Percentiles rank a stretch among this genome's conserved stretches.
These are phyloP conservation scores for Cyberlindnera maclurae DNA, from an alignment of 805 yeast species.

Conservation along the genomic window DNA sequence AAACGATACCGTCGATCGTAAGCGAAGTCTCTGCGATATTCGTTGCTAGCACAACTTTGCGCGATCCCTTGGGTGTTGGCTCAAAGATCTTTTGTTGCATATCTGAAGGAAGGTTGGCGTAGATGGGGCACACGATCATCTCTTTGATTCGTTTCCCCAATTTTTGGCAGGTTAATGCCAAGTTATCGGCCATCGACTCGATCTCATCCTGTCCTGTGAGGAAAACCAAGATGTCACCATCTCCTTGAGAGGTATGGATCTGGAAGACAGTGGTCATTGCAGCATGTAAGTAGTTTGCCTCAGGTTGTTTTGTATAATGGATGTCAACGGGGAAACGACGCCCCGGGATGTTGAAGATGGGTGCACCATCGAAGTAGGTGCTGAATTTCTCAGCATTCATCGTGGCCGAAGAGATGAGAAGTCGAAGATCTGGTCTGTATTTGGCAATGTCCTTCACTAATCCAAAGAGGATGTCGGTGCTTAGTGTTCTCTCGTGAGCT, in stretches of 20 bases:
- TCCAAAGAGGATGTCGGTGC: slow-evolving; percentile 83
- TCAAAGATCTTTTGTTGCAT: slow-evolving; percentile 77
- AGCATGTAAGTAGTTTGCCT: slow-evolving; percentile 84
- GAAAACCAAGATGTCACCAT: slow-evolving; percentile 86
- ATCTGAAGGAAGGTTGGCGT: slow-evolving; percentile 85
- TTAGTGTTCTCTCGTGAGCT: slow-evolving; percentile 92
- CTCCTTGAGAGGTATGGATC: slow-evolving; percentile 64
- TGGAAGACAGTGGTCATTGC: slow-evolving; percentile 83
- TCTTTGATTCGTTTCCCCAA: slow-evolving; percentile 48
- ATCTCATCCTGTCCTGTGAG: slow-evolving; percentile 96
- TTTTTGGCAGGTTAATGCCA: slow-evolving; percentile 56
- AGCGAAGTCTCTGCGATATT: slow-evolving; percentile 96
- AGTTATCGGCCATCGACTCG: slow-evolving; percentile 67
- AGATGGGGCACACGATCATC: slow-evolving; percentile 75
- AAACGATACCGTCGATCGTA: slow-evolving; percentile 93
- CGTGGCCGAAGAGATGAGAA: slow-evolving; percentile 90
- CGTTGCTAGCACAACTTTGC: slow-evolving; percentile 91
- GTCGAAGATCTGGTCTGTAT: slow-evolving; percentile 59
- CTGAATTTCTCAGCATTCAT: slow-evolving; percentile 87
- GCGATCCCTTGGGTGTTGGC: slow-evolving; percentile 68
- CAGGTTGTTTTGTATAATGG: slow-evolving; percentile 78
- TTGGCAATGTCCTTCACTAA: slow-evolving; percentile 62
- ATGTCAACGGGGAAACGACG: slow-evolving; percentile 89
- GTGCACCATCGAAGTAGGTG: slow-evolving; percentile 72
- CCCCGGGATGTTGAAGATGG: slow-evolving; percentile 86